Conservation (phyloP, 371 early-diverging fungal genomes). For the Saksenaea vasiformis region DNA sequence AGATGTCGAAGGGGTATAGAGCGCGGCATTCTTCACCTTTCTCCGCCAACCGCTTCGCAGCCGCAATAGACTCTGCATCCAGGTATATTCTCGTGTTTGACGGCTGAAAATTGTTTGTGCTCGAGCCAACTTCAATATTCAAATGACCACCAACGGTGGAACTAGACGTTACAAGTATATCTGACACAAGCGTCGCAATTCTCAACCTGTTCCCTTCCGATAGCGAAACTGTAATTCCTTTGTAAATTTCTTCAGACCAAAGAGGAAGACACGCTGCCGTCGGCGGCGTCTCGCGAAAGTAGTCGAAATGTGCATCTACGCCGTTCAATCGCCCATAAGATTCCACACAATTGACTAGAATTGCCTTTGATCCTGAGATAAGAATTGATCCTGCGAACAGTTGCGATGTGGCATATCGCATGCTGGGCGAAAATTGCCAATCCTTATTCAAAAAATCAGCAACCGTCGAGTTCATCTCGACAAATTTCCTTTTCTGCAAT, state of each 20-base stretch:
- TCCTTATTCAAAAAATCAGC: constrained; percentile 8
- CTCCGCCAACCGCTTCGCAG: no score
- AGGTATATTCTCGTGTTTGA: no score
- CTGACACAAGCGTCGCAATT: neutral
- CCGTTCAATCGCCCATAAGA: constrained; percentile 20
- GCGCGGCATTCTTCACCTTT: no score
- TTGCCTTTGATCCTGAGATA: constrained; percentile 11
- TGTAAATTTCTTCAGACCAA: neutral
- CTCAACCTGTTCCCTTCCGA: neutral
- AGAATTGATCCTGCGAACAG: constrained; percentile 17
- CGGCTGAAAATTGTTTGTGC: no score
- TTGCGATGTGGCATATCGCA: constrained; percentile 16
- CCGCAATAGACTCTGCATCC: no score
- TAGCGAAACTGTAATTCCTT: neutral
- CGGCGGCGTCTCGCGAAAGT: neutral
- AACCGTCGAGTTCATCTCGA: neutral
- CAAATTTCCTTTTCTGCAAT: neutral
- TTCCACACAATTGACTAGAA: constrained; percentile 15
- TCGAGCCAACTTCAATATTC: neutral
- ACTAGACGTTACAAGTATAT: neutral
- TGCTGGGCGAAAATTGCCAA: constrained; percentile 14
- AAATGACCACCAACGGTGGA: neutral
- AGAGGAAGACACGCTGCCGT: neutral
- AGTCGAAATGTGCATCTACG: constrained; percentile 16
- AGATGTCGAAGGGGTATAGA: no score